Conservation (phyloP, 2,329 filamentous ascomycete species). For the Phialocephala subalpina region DNA sequence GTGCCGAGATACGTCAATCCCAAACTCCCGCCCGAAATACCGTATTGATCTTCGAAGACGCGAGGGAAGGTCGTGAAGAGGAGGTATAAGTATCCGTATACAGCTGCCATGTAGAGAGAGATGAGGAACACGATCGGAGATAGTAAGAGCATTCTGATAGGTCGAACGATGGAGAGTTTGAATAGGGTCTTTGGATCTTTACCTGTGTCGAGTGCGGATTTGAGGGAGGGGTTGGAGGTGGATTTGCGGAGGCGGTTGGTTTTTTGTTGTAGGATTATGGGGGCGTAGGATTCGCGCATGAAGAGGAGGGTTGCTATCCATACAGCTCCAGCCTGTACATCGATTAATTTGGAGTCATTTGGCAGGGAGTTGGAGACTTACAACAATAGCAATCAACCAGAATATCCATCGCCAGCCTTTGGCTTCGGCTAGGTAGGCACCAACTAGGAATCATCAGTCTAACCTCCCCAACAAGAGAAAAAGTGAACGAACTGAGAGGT, state of each 20-base stretch:
- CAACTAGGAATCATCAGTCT: constrained; percentile 39
- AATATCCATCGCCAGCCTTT: constrained; percentile 50
- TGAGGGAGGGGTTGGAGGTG: constrained; percentile 59
- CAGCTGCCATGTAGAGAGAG: constrained; percentile 55
- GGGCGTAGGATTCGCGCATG: constrained; percentile 55
- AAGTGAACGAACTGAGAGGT: neutral
- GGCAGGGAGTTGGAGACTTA: constrained; percentile 21
- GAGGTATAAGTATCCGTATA: constrained; percentile 60
- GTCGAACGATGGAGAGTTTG: constrained; percentile 40
- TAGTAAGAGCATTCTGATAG: constrained; percentile 49
- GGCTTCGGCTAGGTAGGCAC: constrained; percentile 46
- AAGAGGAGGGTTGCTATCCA: constrained; percentile 29
- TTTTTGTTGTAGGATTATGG: constrained; percentile 53
- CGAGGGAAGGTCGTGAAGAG: constrained; percentile 57
- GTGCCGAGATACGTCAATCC: constrained; percentile 52
- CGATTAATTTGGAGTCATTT: constrained; percentile 39
- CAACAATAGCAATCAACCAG: constrained; percentile 48
- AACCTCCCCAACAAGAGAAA: constrained; percentile 5
- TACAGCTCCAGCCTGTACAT: constrained; percentile 42
- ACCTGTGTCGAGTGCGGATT: constrained; percentile 44
- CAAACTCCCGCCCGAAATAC: constrained; percentile 47
- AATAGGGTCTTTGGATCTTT: neutral
- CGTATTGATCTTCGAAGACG: constrained; percentile 54
- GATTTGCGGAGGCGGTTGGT: constrained; percentile 52
- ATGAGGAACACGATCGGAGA: constrained; percentile 49